Conservation (phyloP, 2,329 filamentous ascomycete genomes). For the Chrysoporthe puriensis region DNA sequence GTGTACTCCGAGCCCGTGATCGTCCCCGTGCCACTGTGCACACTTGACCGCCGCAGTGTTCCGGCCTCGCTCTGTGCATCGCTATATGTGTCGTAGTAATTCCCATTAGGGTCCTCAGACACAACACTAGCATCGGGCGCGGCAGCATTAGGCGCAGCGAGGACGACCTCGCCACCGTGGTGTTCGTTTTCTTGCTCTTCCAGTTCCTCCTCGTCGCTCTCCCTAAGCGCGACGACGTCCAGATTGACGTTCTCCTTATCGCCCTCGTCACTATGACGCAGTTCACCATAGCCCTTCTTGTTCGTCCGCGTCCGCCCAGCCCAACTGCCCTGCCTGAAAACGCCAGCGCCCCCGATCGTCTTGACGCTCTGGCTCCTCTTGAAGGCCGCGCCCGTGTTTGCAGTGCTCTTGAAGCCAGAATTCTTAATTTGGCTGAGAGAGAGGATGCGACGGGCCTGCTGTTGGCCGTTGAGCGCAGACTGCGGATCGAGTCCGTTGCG, state of each 20-base stretch:
- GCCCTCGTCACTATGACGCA: slow-evolving; percentile 66
- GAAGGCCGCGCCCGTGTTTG: slow-evolving; percentile 61
- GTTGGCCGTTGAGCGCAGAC: slow-evolving; percentile 38
- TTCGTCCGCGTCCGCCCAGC: slow-evolving; percentile 47
- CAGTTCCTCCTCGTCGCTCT: slow-evolving; percentile 63
- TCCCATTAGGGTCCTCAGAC: slow-evolving; percentile 14
- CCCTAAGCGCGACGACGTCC: slow-evolving; percentile 41
- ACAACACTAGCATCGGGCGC: slow-evolving; percentile 22
- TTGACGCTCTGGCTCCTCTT: slow-evolving; percentile 81
- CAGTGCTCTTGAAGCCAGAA: slow-evolving; percentile 25
- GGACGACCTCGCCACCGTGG: slow-evolving; percentile 31
- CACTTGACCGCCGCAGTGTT: slow-evolving; percentile 52
- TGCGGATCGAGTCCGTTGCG: slow-evolving; percentile 53
- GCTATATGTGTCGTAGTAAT: slow-evolving; percentile 14
- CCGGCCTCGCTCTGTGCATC: slow-evolving; percentile 54
- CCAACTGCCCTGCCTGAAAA: slow-evolving; percentile 72
- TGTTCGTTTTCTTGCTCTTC: slow-evolving; percentile 32
- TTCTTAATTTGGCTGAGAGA: slow-evolving; percentile 91
- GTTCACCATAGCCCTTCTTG: slow-evolving; percentile 54
- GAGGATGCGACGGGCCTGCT: slow-evolving; percentile 73
- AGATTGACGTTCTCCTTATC: slow-evolving; percentile 46
- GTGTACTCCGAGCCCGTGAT: slow-evolving; percentile 23
- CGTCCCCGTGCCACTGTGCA: slow-evolving; percentile 21
- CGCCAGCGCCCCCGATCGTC: slow-evolving; percentile 54
- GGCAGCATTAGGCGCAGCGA: slow-evolving; percentile 19